These are phyloP conservation scores for Gymnopilus dilepis DNA, from an alignment of 768 basidiomycete genomes.

Conservation along the genomic window DNA sequence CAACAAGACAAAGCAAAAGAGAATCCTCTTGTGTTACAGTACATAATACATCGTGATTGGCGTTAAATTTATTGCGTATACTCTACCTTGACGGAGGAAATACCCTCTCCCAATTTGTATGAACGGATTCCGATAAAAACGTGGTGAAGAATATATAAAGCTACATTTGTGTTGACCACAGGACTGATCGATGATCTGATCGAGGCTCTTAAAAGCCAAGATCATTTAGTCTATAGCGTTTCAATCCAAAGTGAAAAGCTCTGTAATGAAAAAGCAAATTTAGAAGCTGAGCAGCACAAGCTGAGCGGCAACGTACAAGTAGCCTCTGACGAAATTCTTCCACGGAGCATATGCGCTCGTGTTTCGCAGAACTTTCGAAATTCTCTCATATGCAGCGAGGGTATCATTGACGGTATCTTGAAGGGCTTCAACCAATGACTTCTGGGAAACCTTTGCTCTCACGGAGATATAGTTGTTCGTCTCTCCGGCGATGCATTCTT, in stretches of 20 bases:
- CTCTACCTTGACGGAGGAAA: no score
- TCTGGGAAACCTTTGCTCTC: background rate
- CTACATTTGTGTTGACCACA: no score
- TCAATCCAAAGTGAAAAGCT: slow-evolving; percentile 8
- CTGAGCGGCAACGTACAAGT: slow-evolving; percentile 1
- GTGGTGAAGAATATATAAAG: no score
- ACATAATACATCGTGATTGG: no score
- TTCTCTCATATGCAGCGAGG: slow-evolving; percentile 5
- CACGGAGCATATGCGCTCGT: slow-evolving; percentile 8
- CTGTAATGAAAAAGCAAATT: background rate
- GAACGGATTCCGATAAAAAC: no score
- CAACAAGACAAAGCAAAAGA: no score
- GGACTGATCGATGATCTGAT: background rate
- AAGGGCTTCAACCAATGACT: background rate
- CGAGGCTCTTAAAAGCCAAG: background rate
- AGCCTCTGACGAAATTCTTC: slow-evolving; percentile 8
- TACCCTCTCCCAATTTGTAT: no score
- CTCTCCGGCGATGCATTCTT: slow-evolving; percentile 11
- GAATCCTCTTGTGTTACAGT: no score
- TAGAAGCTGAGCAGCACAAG: background rate
- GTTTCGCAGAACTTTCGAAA: slow-evolving; percentile 1
- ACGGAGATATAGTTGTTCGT: slow-evolving; percentile 12
- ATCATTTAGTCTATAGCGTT: slow-evolving; percentile 4
- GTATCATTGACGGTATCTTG: slow-evolving; percentile 10
- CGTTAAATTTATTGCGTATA: no score